A percentile compares a stretch with the other conserved stretches of the same genome.
phyloP scores from a whole-genome alignment of 495 filamentous ascomycete genomes.

The Neurospora sublineolata region DNA sequence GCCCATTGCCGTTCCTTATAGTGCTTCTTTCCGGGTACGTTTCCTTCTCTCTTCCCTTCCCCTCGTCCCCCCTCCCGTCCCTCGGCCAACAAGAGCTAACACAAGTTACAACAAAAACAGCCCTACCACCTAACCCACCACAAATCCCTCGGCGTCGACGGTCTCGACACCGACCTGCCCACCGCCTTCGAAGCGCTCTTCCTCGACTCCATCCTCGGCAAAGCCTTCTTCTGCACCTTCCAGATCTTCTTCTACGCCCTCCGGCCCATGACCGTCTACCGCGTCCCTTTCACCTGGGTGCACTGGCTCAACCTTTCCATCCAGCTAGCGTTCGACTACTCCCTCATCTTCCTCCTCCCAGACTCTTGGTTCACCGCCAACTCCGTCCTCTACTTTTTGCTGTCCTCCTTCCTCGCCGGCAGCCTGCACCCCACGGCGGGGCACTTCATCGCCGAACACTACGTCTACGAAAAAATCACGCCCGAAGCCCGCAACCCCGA shows the following conservation, averaged over 20 bases:
- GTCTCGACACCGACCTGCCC: slow-evolving; percentile 91
- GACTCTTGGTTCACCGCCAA: slow-evolving; percentile 36
- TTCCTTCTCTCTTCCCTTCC: neutral
- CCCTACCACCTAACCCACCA: slow-evolving; percentile 99
- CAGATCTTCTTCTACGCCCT: slow-evolving; percentile 99
- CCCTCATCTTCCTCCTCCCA: slow-evolving; percentile 41
- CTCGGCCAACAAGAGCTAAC: slow-evolving; percentile 1
- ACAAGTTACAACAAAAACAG: slow-evolving; percentile 21
- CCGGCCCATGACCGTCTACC: slow-evolving; percentile 92
- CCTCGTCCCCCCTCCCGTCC: no score
- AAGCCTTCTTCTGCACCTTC: slow-evolving; percentile 99
- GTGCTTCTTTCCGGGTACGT: slow-evolving; percentile 80
- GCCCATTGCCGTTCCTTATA: slow-evolving; percentile 91
- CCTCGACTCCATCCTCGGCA: slow-evolving; percentile 91
- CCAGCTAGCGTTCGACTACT: slow-evolving; percentile 69
- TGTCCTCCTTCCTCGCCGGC: slow-evolving; percentile 86
- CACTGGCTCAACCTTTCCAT: slow-evolving; percentile 68
- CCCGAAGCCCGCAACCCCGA: slow-evolving; percentile 47
- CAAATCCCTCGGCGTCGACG: slow-evolving; percentile 94
- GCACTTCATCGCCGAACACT: slow-evolving; percentile 99
- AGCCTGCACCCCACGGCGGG: slow-evolving; percentile 89
- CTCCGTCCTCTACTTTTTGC: slow-evolving; percentile 64
- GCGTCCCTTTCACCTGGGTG: slow-evolving; percentile 74
- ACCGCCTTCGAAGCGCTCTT: slow-evolving; percentile 86
- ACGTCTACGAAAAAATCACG: slow-evolving; percentile 72